Evolutionary conservation across 257 asterid genomes (phyloP).

Genomic region (Anisodus tanguticus): DNA sequence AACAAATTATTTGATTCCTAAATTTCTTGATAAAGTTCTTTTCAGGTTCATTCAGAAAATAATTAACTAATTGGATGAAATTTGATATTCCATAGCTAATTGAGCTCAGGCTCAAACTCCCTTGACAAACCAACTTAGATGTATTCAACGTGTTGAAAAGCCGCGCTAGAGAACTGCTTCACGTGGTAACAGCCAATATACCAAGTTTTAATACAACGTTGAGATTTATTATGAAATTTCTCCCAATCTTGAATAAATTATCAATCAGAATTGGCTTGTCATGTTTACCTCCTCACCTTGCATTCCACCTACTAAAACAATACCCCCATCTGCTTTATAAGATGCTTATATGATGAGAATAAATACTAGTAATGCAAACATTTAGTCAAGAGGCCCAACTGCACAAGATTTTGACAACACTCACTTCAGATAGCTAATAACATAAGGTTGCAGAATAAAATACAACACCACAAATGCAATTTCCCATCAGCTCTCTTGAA

Average conservation of each 20-base stretch:
- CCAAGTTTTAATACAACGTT: background rate
- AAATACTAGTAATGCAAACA: background rate
- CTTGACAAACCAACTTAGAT: background rate
- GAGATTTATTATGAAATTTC: background rate
- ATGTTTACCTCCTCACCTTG: background rate
- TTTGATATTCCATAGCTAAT: background rate
- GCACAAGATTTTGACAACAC: background rate
- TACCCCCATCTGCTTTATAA: background rate
- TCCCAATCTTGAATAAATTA: background rate
- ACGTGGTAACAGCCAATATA: background rate
- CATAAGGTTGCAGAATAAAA: background rate
- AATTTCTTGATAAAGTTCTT: slow-evolving; percentile 15
- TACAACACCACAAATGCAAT: background rate
- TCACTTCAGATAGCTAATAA: background rate
- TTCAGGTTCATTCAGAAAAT: background rate
- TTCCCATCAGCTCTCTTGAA: background rate
- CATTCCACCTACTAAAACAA: background rate
- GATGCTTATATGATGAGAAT: background rate
- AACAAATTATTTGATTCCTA: background rate
- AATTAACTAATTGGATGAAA: background rate
- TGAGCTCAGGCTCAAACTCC: background rate
- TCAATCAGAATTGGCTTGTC: background rate
- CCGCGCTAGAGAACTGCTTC: background rate
- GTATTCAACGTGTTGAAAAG: background rate
- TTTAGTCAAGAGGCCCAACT: background rate